Evolutionary conservation across 768 basidiomycete species (phyloP), one percentile per base, ranked within the genome.

Genomic region (Mrakia blollopis): DNA sequence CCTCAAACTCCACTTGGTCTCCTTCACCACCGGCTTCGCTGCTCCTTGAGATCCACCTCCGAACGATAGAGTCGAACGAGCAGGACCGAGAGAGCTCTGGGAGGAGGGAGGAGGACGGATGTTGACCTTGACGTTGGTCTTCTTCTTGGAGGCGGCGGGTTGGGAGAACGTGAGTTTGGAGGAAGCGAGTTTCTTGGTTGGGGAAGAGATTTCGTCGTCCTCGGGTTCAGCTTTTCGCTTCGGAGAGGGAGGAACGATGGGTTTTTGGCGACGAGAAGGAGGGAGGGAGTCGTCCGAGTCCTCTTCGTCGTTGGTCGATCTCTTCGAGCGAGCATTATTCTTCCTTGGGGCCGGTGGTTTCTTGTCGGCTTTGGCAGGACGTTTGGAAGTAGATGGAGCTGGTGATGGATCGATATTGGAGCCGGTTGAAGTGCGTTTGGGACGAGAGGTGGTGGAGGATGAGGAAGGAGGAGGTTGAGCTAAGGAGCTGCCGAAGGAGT

Each of bases 1-100:
- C 37, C 37, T 37, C 65, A 68, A 16, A 13, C 39, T 68, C 65
- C 65, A 68, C 65, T 68, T 68, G 25, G 65, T 41, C 35, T 68
- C 65, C 18, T 11, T 39, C 21, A 39, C 23, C 35, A 13, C 14
- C 0, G 9, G 32, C 37, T 65, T 35, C 0, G 65, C 11, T 0
- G 35, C 13, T 39, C 25, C 32, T 23, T 68, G 32, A 21, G 65
- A 68, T 13, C 25, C 25, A 30, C 28, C 28, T 67, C 63, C 63
- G 23, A 67, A 67, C 32, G 37, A 30, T 10, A 65, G 30, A 25
- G 25, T 11, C 28, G 63, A 35, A 6, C 23, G 65, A 21, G 65
- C 44, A 11, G 65, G 9, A 16, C 35, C 39, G 35, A 68, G 10
- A 25, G 65, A 68, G 35, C 37, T 39, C 25, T 39, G 65, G 18